phyloP scores from a whole-genome alignment of 2,329 filamentous ascomycete species.

The Fusarium coicis region DNA sequence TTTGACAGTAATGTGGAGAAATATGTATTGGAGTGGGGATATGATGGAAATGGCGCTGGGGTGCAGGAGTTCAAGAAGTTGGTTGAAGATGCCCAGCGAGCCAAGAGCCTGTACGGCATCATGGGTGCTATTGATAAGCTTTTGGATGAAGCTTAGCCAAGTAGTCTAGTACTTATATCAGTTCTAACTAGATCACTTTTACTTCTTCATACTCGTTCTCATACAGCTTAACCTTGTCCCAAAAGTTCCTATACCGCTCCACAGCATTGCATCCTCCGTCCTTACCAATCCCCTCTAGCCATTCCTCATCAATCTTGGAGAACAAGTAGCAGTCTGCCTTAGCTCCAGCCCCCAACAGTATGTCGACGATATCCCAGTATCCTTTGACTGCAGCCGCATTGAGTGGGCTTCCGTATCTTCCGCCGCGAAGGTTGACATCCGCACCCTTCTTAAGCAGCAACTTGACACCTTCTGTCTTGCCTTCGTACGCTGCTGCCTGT shows the following conservation, averaged over 20 bases:
- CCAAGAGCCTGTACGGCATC: not conserved
- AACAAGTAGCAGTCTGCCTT: not conserved
- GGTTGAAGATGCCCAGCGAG: fast-evolving
- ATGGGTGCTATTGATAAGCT: not conserved
- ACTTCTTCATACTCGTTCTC: fast-evolving
- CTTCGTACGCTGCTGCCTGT: not conserved
- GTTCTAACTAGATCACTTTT: no score
- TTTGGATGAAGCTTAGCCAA: fast-evolving
- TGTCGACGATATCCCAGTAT: not conserved
- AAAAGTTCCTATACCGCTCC: not conserved
- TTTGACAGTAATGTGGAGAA: not conserved
- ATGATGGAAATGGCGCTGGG: not conserved
- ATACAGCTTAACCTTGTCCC: fast-evolving
- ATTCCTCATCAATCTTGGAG: fast-evolving
- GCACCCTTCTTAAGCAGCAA: not conserved
- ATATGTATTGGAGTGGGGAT: not conserved
- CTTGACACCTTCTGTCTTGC: fast-evolving
- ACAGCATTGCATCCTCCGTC: fast-evolving
- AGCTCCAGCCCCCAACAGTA: fast-evolving
- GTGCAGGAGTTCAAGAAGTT: fast-evolving
- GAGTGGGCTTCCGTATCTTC: not conserved
- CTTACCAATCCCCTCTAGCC: not conserved
- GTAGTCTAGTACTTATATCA: no score
- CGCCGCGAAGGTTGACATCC: fast-evolving
- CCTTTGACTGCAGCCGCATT: not conserved